Percentiles rank a stretch among this genome's conserved stretches.
Evolutionary conservation across 208 protist species (phyloP).

Genomic region (Crithidia expoeki): DNA sequence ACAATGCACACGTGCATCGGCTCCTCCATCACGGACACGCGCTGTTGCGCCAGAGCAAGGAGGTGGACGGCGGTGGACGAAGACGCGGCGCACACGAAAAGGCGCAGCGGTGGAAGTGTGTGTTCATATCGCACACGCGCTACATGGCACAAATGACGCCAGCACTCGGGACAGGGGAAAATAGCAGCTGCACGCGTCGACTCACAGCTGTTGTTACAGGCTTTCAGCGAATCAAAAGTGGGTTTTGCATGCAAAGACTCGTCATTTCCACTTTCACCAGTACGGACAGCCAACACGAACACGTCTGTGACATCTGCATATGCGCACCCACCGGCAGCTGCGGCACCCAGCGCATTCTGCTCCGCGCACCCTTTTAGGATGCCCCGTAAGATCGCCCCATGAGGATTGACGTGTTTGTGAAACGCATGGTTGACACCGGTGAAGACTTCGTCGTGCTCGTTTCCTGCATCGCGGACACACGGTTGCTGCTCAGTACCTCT

Average conservation of each 20-base stretch:
- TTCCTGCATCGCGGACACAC: not conserved
- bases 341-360: slow-evolving; percentile 85
- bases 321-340: slow-evolving; percentile 66
- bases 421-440: slow-evolving; percentile 82
- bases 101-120: slow-evolving; percentile 38
- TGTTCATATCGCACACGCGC: slow-evolving; percentile 43
- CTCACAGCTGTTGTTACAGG: not conserved
- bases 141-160: slow-evolving; percentile 60
- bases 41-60: slow-evolving; percentile 29
- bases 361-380: slow-evolving; percentile 89
- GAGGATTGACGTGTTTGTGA: slow-evolving; percentile 62
- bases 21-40: slow-evolving; percentile 13
- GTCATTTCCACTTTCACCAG: too few relatives aligned
- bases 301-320: slow-evolving; percentile 58
- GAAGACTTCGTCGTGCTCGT: slow-evolving; percentile 21
- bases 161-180: slow-evolving; percentile 84
- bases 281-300: slow-evolving; percentile 43
- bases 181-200: slow-evolving; percentile 23
- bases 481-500: not conserved
- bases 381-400: slow-evolving; percentile 49
- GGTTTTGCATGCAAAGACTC: too few relatives aligned
- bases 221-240: not conserved
- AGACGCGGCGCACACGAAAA: slow-evolving; percentile 42
- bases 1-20: slow-evolving; percentile 35
- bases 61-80: slow-evolving; percentile 13